Evolutionary conservation across 768 basidiomycete genomes (phyloP), one percentile per base, ranked within the genome.

Genomic region (Hypholoma sublateritium): DNA sequence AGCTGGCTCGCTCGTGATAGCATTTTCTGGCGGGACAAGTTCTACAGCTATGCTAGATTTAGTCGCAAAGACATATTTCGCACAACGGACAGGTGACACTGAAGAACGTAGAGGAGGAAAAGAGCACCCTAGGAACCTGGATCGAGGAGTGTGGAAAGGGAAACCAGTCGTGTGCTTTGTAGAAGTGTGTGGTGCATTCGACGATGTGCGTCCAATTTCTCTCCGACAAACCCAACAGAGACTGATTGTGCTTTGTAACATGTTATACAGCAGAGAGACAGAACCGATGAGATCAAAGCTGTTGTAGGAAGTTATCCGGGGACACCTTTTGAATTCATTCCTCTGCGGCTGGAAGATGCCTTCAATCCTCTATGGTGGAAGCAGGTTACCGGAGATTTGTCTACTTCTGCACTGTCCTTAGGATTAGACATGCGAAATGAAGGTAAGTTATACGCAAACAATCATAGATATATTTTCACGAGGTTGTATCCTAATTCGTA

Each of bases 1-100:
- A 1, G 73, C 80, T 8, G 90, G 89, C 48, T 84, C 86, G 56
- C 72, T 93, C 4, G 71, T 86, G 8, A 67, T 93, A 16, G 91
- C 80, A 1, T 83, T 86, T 57, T 92, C 91, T n/a, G 91, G 92
- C 7, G 91, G 91, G 2, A 75, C 91, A 1, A 86, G 88, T 4
- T 91, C 91, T 0, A 84, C 86, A 0, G 77, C 90, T 1, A 74
- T 93, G 11, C 75, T 92, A 14, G 87, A 93, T 66, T 73, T 92
- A 19, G 76, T 91, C 1, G 74, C 83, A 24, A 76, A 77, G 62
- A 80, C 77, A 17, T 90, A 89, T 66, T 82, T 88, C 53, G 62
- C 74, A 12, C 63, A 70, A 2, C 63, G 62, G 5, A 56, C 11
- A 32, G 49, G 55, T 45, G 59, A 56, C 12, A 42, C 32, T 8